Evolutionary conservation across 768 basidiomycete species (phyloP).

Genomic region (Xanthoconium stramineum): DNA sequence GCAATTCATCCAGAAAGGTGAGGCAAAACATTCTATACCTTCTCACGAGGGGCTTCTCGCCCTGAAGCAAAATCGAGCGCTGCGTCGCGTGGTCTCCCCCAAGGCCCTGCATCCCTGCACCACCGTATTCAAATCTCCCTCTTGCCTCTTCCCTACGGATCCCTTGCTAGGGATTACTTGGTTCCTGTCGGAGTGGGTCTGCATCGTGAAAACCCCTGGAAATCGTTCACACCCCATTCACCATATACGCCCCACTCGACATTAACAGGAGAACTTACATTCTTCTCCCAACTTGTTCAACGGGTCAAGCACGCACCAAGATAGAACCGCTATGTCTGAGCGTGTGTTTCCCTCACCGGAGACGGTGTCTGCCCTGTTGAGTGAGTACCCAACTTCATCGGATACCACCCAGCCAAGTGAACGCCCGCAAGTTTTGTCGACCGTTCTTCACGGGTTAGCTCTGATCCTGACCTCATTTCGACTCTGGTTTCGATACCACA

Average conservation of each 20-base stretch:
- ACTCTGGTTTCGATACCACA: slow-evolving; percentile 24
- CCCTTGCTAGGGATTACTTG: not conserved
- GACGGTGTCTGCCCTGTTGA: slow-evolving; percentile 14
- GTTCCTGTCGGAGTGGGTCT: too few species aligned
- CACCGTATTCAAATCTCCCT: not conserved
- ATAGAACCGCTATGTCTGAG: slow-evolving; percentile 2
- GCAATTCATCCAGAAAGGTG: not conserved
- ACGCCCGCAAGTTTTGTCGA: slow-evolving; percentile 12
- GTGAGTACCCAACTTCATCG: slow-evolving; percentile 7
- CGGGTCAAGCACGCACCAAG: not conserved
- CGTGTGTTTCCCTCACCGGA: slow-evolving; percentile 1
- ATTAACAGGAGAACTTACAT: not conserved
- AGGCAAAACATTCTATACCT: not conserved
- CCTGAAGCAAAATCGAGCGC: not conserved
- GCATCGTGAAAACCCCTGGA: not conserved
- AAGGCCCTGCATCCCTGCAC: not conserved
- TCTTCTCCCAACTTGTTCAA: not conserved
- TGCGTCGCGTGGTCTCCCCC: not conserved
- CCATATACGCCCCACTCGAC: not conserved
- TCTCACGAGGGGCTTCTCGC: not conserved
- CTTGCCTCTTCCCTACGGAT: not conserved
- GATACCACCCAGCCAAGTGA: not conserved
- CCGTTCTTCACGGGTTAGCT: slow-evolving; percentile 19
- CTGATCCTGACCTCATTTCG: slow-evolving; percentile 24
- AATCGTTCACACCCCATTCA: slow-evolving; percentile 1